phyloP scores from a whole-genome alignment of 2,329 filamentous ascomycete species.

The Ophiostoma sp. region DNA sequence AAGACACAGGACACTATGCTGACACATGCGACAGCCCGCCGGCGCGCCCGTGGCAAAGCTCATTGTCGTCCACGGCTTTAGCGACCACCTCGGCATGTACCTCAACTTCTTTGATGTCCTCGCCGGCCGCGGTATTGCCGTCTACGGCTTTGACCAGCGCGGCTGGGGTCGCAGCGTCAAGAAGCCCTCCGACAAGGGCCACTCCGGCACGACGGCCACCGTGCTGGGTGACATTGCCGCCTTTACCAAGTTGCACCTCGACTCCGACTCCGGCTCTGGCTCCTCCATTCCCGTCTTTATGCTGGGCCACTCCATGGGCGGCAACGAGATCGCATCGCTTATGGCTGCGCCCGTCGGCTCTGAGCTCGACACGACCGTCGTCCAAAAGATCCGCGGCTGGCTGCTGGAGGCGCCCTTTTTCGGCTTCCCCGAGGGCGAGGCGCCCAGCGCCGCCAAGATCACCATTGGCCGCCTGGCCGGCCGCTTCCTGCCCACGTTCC shows the following conservation, averaged over 20 bases:
- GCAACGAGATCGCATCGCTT: conserved; percentile 65
- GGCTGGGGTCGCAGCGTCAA: conserved; percentile 77
- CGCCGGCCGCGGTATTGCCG: conserved; percentile 65
- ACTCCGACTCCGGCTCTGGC: neutral
- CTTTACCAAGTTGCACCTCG: conserved; percentile 59
- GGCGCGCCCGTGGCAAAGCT: conserved; percentile 61
- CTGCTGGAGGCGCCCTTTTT: conserved; percentile 75
- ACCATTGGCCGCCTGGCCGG: conserved; percentile 62
- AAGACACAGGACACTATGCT: neutral
- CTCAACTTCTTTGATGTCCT: conserved; percentile 66
- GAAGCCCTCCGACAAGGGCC: conserved; percentile 58
- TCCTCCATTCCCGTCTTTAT: conserved; percentile 65
- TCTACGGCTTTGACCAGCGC: conserved; percentile 75
- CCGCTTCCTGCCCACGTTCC: conserved; percentile 60
- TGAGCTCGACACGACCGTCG: conserved; percentile 46
- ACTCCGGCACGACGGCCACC: conserved; percentile 65
- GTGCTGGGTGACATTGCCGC: conserved; percentile 75
- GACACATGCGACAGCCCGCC: conserved; percentile 43
- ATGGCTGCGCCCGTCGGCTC: conserved; percentile 41
- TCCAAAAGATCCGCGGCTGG: conserved; percentile 63
- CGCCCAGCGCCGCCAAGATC: conserved; percentile 60
- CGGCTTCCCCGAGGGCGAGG: conserved; percentile 59
- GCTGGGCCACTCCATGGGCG: conserved; percentile 89
- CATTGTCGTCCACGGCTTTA: conserved; percentile 84
- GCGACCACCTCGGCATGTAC: conserved; percentile 77